phyloP scores from a whole-genome alignment of 2,329 filamentous ascomycete genomes.

The Onygenales sp. region DNA sequence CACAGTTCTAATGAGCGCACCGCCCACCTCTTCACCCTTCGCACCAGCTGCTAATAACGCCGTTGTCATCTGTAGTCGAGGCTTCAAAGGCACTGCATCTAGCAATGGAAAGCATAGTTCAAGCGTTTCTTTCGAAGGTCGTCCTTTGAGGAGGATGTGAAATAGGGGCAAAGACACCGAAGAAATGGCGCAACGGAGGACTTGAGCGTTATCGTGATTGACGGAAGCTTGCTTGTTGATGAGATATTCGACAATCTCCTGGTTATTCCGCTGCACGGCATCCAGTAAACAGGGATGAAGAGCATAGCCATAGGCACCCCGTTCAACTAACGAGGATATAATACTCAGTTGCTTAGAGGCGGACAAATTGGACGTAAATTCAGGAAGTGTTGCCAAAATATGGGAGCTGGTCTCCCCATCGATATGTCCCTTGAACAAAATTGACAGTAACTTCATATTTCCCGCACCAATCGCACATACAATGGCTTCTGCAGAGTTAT shows the following conservation, averaged over 20 bases:
- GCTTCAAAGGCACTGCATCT: conserved; percentile 1
- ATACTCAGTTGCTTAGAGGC: conserved; percentile 11
- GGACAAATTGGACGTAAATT: conserved; percentile 4
- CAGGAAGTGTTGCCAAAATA: conserved; percentile 26
- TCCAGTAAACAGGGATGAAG: conserved; percentile 13
- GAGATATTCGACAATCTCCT: conserved; percentile 13
- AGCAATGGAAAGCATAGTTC: conserved; percentile 9
- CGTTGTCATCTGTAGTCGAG: conserved; percentile 6
- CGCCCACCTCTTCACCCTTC: conserved; percentile 8
- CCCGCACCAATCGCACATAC: conserved; percentile 41
- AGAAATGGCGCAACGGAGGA: conserved; percentile 13
- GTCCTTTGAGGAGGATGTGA: conserved; percentile 10
- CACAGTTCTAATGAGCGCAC: conserved; percentile 6
- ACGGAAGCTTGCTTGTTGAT: conserved; percentile 15
- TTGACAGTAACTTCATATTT: conserved; percentile 38
- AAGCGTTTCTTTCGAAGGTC: conserved; percentile 9
- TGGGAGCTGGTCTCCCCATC: conserved; percentile 35
- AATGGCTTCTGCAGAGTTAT: conserved; percentile 42
- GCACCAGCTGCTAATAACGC: conserved; percentile 11
- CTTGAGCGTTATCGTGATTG: conserved; percentile 16
- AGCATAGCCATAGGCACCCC: conserved; percentile 13
- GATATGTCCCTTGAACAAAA: conserved; percentile 39
- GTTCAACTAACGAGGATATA: conserved; percentile 11
- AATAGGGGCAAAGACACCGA: conserved; percentile 7
- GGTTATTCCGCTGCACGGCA: conserved; percentile 14